A percentile compares a stretch with the other conserved stretches of the same genome.
phyloP scores from a whole-genome alignment of 805 yeast species.

The Candida ficus region DNA sequence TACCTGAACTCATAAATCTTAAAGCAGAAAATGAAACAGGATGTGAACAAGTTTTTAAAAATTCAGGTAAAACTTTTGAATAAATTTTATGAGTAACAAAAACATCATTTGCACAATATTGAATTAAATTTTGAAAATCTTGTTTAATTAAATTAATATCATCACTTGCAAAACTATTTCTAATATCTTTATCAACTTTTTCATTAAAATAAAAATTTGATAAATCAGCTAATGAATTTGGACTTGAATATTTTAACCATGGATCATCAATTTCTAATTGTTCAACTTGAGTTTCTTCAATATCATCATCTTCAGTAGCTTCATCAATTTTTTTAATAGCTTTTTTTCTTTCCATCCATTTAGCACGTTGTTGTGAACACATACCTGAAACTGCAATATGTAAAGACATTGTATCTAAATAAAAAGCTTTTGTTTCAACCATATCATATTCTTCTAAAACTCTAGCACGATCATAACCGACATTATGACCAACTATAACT shows the following conservation, averaged over 20 bases:
- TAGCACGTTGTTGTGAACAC: slow-evolving; percentile 85
- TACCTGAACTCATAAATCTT: slow-evolving; percentile 62
- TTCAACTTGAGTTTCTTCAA: not conserved
- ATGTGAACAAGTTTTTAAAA: slow-evolving; percentile 71
- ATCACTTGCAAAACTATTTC: slow-evolving; percentile 58
- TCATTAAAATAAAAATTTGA: slow-evolving; percentile 74
- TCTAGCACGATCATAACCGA: slow-evolving; percentile 86
- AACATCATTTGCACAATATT: slow-evolving; percentile 86
- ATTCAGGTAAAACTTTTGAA: slow-evolving; percentile 63
- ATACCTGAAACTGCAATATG: slow-evolving; percentile 90
- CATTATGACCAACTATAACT: slow-evolving; percentile 83
- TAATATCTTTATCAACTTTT: slow-evolving; percentile 54
- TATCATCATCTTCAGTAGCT: slow-evolving; percentile 6
- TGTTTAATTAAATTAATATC: slow-evolving; percentile 50
- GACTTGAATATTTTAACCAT: slow-evolving; percentile 74
- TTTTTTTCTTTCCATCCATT: slow-evolving; percentile 59
- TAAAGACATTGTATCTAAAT: slow-evolving; percentile 84
- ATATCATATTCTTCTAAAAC: slow-evolving; percentile 78
- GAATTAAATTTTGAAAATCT: slow-evolving; percentile 56
- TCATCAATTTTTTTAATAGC: slow-evolving; percentile 16
- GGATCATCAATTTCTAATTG: slow-evolving; percentile 55
- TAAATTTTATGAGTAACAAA: slow-evolving; percentile 67
- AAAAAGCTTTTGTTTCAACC: slow-evolving; percentile 65
- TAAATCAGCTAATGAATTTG: slow-evolving; percentile 76
- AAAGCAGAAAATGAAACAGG: slow-evolving; percentile 92